A percentile compares a stretch with the other conserved stretches of the same genome.
Evolutionary conservation across 306 rosid species (phyloP).

Genomic region (Prunus persica): DNA sequence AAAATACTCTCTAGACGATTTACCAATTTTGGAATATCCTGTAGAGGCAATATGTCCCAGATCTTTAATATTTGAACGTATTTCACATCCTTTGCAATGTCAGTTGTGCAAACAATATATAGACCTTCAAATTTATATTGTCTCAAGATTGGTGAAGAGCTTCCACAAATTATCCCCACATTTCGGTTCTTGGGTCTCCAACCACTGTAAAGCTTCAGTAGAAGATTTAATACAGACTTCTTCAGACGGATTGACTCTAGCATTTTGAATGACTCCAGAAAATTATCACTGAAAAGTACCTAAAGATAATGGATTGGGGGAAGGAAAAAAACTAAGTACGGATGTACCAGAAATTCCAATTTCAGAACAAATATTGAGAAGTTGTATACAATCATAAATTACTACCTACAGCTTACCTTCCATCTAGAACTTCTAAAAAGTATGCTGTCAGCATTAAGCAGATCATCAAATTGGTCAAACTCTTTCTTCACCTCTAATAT

Average conservation of each 20-base stretch:
- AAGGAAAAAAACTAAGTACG: not conserved
- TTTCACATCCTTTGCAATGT: slow-evolving; percentile 41
- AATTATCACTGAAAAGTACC: slow-evolving; percentile 70
- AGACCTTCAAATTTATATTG: slow-evolving; percentile 54
- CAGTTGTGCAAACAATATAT: slow-evolving; percentile 52
- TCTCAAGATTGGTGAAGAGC: slow-evolving; percentile 47
- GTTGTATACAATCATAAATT: not conserved
- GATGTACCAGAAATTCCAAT: not conserved
- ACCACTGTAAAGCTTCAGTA: slow-evolving; percentile 58
- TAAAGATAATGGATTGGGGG: slow-evolving; percentile 5
- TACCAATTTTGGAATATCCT: slow-evolving; percentile 54
- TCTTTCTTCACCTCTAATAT: slow-evolving; percentile 57
- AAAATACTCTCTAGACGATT: slow-evolving; percentile 56
- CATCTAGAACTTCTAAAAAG: slow-evolving; percentile 59
- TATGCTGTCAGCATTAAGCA: slow-evolving; percentile 50
- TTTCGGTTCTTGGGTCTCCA: slow-evolving; percentile 64
- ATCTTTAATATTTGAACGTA: slow-evolving; percentile 62
- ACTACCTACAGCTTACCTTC: slow-evolving; percentile 49
- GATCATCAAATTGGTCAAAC: slow-evolving; percentile 60
- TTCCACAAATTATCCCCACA: slow-evolving; percentile 34
- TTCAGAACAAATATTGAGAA: not conserved
- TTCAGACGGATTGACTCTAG: slow-evolving; percentile 29
- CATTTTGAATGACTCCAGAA: slow-evolving; percentile 62
- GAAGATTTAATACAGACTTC: slow-evolving; percentile 45
- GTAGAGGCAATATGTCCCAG: slow-evolving; percentile 61